Conservation (phyloP, 331 rosid species). For the Stylosanthes scabra region DNA sequence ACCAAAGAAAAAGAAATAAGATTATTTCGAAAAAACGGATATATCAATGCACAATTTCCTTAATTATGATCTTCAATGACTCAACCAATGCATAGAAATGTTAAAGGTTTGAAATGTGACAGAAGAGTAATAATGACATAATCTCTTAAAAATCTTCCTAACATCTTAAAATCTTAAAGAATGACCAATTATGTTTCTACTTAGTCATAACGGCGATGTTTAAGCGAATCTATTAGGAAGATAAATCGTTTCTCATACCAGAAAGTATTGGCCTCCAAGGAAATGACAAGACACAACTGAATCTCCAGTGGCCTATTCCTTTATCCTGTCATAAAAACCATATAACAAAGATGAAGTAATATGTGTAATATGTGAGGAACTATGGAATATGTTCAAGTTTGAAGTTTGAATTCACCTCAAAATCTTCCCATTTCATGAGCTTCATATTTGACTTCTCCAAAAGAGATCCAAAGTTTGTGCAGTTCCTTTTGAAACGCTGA, state of each 20-base stretch:
- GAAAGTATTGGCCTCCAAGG: constrained; percentile 99
- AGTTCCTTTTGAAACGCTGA: constrained; percentile 90
- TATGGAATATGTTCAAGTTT: background rate
- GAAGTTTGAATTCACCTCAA: constrained; percentile 70
- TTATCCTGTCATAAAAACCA: constrained; percentile 63
- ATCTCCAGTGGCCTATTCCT: constrained; percentile 91
- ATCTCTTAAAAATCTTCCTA: no score
- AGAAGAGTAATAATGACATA: constrained; percentile 38
- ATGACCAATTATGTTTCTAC: no score
- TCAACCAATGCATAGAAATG: constrained; percentile 14
- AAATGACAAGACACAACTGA: constrained; percentile 77
- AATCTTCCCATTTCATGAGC: constrained; percentile 93
- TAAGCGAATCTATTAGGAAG: no score
- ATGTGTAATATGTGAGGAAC: constrained; percentile 2
- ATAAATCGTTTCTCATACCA: constrained; percentile 45
- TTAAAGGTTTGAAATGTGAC: constrained; percentile 50
- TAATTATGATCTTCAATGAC: background rate
- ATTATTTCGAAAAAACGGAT: background rate
- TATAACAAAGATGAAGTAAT: background rate
- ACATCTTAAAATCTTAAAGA: no score
- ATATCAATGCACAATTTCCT: background rate
- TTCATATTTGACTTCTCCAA: constrained; percentile 80
- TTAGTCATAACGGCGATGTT: no score
- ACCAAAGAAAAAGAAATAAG: background rate
- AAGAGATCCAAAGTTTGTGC: constrained; percentile 93